These are phyloP conservation scores for Pichia kluyveri DNA, from an alignment of 805 yeast species.

Conservation along the genomic window DNA sequence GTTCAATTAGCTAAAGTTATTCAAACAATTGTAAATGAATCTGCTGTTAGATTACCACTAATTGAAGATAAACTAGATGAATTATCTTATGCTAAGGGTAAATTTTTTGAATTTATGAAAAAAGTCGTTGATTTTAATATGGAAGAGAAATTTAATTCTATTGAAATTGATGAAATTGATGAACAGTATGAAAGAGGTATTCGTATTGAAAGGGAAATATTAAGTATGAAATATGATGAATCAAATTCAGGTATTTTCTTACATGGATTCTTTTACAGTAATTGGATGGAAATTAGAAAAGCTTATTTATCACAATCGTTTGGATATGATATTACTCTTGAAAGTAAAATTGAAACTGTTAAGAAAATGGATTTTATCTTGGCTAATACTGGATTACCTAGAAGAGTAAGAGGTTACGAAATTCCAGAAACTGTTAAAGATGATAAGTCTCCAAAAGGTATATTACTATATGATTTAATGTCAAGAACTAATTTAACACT, in stretches of 20 bases:
- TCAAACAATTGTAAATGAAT: constrained; percentile 81
- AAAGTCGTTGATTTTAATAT: constrained; percentile 17
- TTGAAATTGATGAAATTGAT: background rate
- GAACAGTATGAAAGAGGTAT: background rate
- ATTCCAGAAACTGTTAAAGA: constrained; percentile 45
- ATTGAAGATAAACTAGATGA: constrained; percentile 31
- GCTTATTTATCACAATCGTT: constrained; percentile 13
- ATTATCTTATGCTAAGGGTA: constrained; percentile 29
- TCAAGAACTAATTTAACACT: constrained; percentile 52
- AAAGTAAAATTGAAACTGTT: constrained; percentile 22
- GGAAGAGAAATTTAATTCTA: constrained; percentile 3
- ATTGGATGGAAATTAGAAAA: constrained; percentile 30
- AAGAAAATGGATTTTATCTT: constrained; percentile 38
- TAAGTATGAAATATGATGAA: background rate
- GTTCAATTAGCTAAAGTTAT: constrained; percentile 75
- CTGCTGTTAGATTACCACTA: constrained; percentile 61
- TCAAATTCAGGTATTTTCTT: constrained; percentile 17
- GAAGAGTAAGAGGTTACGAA: constrained; percentile 43
- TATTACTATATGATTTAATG: constrained; percentile 65
- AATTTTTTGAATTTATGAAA: constrained; percentile 33
- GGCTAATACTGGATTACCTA: constrained; percentile 50
- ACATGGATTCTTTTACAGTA: constrained; percentile 42
- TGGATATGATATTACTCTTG: constrained; percentile 8
- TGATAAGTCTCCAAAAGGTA: constrained; percentile 35
- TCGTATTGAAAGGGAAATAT: background rate